These are phyloP conservation scores for Rhynchospora pubera DNA, from an alignment of 176 grass and related monocot genomes.

Conservation along the genomic window DNA sequence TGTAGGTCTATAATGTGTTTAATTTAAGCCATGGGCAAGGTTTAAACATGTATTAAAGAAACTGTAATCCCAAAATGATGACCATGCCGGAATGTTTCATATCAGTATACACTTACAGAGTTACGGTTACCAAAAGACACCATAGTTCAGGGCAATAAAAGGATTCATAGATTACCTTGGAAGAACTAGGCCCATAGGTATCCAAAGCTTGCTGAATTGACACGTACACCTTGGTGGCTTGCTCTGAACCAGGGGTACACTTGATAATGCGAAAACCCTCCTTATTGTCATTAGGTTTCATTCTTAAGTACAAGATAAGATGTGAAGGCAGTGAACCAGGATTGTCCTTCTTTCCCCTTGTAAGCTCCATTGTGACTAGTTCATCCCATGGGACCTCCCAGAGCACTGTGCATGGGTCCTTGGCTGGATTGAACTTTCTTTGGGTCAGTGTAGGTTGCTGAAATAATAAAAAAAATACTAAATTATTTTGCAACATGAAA, in stretches of 20 bases:
- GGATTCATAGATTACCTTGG: conserved; percentile 53
- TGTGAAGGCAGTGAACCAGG: conserved; percentile 63
- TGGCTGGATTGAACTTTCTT: conserved; percentile 87
- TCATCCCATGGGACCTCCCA: conserved; percentile 96
- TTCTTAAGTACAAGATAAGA: conserved; percentile 83
- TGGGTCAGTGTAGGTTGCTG: conserved; percentile 83
- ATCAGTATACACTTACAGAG: background rate
- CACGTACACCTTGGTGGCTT: conserved; percentile 55
- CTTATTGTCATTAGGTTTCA: conserved; percentile 54
- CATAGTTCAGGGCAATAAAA: conserved; percentile 12
- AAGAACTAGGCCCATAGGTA: conserved; percentile 55
- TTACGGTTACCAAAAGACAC: background rate
- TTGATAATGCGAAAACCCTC: conserved; percentile 71
- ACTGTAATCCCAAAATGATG: background rate
- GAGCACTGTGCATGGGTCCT: conserved; percentile 79
- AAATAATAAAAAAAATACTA: conserved; percentile 30
- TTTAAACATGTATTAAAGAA: background rate
- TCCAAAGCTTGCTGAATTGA: conserved; percentile 66
- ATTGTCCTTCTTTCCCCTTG: conserved; percentile 72
- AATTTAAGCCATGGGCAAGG: background rate
- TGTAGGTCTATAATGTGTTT: background rate
- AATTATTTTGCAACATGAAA: conserved; percentile 3
- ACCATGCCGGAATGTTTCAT: background rate
- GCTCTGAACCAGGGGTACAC: conserved; percentile 59
- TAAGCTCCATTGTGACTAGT: conserved; percentile 72